A percentile compares a stretch with the other conserved stretches of the same genome.
Evolutionary conservation across 345 rosid genomes (phyloP).

Genomic region (Eucalyptus curtisii): DNA sequence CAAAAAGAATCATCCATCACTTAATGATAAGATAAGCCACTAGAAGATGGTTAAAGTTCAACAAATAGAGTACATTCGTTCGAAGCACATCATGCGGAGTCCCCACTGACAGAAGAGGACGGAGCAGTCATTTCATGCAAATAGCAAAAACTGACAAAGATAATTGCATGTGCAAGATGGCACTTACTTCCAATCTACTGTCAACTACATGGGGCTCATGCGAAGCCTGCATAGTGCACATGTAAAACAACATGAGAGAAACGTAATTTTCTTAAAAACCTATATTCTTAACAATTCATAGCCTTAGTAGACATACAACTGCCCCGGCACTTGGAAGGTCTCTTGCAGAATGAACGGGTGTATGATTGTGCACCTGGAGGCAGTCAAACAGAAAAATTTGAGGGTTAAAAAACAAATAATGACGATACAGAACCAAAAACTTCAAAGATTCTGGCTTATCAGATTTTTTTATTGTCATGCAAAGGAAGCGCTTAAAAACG

Average conservation of each 20-base stretch:
- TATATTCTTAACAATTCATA: neutral
- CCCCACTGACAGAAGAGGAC: neutral
- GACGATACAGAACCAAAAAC: neutral
- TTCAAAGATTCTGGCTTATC: neutral
- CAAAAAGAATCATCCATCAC: neutral
- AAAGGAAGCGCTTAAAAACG: neutral
- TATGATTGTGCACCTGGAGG: neutral
- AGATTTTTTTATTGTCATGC: neutral
- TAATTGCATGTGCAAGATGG: neutral
- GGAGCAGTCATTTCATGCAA: neutral
- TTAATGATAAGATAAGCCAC: neutral
- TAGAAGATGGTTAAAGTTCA: neutral
- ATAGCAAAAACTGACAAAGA: neutral
- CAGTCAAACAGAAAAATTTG: neutral
- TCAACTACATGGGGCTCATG: constrained; percentile 15
- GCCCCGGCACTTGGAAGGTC: neutral
- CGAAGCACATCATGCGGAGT: neutral
- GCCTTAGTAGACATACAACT: neutral
- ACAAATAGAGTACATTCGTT: neutral
- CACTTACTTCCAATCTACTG: constrained; percentile 49
- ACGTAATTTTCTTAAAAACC: neutral
- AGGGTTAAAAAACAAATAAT: neutral
- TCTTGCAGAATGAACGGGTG: neutral
- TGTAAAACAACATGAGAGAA: neutral
- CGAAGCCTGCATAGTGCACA: neutral